Base-by-base conservation (phyloP, 2,329 filamentous ascomycete species). In the Fonsecaea monophora region DNA sequence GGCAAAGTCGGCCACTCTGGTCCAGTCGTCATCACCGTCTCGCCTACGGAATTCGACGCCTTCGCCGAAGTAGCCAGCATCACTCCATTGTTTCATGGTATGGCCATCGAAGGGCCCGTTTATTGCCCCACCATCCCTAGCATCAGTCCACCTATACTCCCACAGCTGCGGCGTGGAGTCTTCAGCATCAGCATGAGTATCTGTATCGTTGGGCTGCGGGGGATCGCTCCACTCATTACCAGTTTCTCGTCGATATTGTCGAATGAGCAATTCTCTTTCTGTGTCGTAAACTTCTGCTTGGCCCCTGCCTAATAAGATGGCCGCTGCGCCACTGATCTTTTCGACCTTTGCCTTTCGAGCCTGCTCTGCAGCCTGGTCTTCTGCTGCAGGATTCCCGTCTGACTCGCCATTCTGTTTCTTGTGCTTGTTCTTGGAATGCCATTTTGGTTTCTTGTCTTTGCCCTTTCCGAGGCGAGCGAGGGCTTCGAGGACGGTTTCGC, bases 91-190 rank as follows among this genome's bases (percentile, higher is more conserved):
- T 73, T 89, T 87, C 95, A 99, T 98, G 42, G 90, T 94, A 4
- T 84, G 78, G 7, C 85, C 87, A 75, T 97, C 92, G 77, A 93
- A 99, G 0, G 95, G 94, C 0, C 95, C 95, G 78, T 99, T 92
- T 65, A 86, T 86, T 56, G 87, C 85, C 10, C 87, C 92, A 34
- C 87, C 90, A 75, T 97, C 94, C 48, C 93, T 85, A 18, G 92
- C 92, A 77, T 97, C 93, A 45, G 88, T 89, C 95, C 95, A 99
- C 66, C 92, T 86, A 77, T 92, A 99, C 78, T 98, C 92, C 94
- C 94, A 99, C 83, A 87, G 86, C 40, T 80, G 79, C 60, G 73
- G 64, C 53, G 45, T 62, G 66, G 68, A 53, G 30, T 70, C 64
- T 42, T 62, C 66, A 45, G 63, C 74, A 56, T 53, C 42, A 60